phyloP scores from a whole-genome alignment of 1,139 yeast species.

The Yamadazyma spencermartinsiae region DNA sequence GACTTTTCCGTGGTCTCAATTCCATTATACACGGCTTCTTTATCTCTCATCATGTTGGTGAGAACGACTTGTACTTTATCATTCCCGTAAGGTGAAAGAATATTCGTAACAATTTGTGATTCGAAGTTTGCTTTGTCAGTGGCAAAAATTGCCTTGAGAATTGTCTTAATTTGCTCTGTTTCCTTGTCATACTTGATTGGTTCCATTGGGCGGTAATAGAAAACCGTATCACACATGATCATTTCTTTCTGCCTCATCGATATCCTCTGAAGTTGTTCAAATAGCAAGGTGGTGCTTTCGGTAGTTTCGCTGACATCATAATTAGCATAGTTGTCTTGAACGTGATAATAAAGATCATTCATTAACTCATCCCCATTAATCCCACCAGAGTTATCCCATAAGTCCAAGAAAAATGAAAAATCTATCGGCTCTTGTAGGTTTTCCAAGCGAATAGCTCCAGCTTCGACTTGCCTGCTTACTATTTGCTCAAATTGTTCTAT shows the following conservation, averaged over 20 bases:
- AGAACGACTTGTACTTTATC: slow-evolving; percentile 51
- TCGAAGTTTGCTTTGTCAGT: slow-evolving; percentile 52
- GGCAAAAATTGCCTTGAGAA: slow-evolving; percentile 60
- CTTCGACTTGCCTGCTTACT: slow-evolving; percentile 52
- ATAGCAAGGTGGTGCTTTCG: slow-evolving; percentile 27
- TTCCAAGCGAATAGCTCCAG: slow-evolving; percentile 43
- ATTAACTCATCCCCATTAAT: slow-evolving; percentile 30
- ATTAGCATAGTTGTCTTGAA: slow-evolving; percentile 27
- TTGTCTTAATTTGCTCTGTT: slow-evolving; percentile 18
- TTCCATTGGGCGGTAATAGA: slow-evolving; percentile 26
- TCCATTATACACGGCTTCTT: slow-evolving; percentile 53
- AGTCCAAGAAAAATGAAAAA: slow-evolving; percentile 46
- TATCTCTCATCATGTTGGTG: slow-evolving; percentile 51
- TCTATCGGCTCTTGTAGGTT: slow-evolving; percentile 49
- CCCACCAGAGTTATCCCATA: slow-evolving; percentile 58
- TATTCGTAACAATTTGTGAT: slow-evolving; percentile 40
- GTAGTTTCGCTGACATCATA: slow-evolving; percentile 25
- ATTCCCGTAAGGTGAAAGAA: slow-evolving; percentile 43
- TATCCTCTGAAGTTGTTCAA: slow-evolving; percentile 40
- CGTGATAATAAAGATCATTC: slow-evolving; percentile 30
- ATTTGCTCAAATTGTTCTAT: slow-evolving; percentile 60
- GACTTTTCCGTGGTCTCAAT: slow-evolving; percentile 46
- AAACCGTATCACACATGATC: slow-evolving; percentile 35
- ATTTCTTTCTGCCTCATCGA: slow-evolving; percentile 61
- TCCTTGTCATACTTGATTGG: slow-evolving; percentile 6